These are phyloP conservation scores for Syzygium syzygioides DNA, from an alignment of 441 rosid genomes.

Conservation along the genomic window DNA sequence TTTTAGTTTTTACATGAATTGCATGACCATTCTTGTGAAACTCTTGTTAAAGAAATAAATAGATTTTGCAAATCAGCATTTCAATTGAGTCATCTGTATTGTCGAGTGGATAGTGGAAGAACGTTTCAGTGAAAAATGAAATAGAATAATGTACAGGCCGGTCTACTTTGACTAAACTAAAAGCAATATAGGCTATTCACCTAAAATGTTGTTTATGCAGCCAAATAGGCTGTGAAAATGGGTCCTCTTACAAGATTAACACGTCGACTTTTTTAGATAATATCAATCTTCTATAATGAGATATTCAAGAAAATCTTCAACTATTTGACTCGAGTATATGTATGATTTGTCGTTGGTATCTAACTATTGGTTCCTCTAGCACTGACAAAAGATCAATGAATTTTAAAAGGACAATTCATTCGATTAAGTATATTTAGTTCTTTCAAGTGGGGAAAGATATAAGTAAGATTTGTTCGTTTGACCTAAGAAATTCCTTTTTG, in stretches of 20 bases:
- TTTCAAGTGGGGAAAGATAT: neutral
- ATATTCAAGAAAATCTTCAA: neutral
- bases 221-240: neutral
- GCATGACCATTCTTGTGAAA: no score
- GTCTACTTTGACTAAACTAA: neutral
- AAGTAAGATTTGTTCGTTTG: neutral
- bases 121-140: fast-evolving
- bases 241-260: neutral
- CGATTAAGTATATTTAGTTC: neutral
- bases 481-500: neutral
- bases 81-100: no score
- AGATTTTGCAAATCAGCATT: no score
- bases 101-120: fast-evolving
- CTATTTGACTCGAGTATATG: neutral
- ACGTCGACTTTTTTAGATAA: neutral
- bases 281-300: neutral
- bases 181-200: neutral
- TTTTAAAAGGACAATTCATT: neutral
- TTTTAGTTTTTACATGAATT: no score
- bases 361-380: neutral
- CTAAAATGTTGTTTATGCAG: neutral
- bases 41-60: no score
- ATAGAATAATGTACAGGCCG: fast-evolving
- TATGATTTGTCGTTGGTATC: fast-evolving
- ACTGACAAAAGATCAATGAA: neutral